Evolutionary conservation across 441 rosid genomes (phyloP).

Genomic region (Mallotus japonicus): DNA sequence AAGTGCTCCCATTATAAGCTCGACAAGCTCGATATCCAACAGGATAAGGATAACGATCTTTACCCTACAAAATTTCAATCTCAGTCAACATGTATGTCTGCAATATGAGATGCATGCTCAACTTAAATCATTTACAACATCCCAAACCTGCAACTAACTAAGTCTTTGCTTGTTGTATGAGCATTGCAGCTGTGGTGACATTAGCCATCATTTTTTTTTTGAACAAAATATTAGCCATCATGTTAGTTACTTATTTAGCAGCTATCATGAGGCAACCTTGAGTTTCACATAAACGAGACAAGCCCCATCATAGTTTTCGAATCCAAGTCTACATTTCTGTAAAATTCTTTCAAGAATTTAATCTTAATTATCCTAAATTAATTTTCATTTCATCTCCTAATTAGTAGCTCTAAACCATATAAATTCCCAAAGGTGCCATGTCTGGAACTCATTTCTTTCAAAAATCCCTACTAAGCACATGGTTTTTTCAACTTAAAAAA

Average conservation of each 20-base stretch:
- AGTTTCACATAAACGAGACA: too few relatives aligned
- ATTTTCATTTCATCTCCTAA: too few relatives aligned
- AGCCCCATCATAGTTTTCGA: not conserved
- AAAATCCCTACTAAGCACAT: too few relatives aligned
- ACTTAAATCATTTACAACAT: not conserved
- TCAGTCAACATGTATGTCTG: not conserved
- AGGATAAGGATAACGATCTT: slow-evolving; percentile 92
- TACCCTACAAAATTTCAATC: slow-evolving; percentile 49
- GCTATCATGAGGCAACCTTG: not conserved
- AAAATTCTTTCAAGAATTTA: not conserved
- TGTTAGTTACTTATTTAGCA: not conserved
- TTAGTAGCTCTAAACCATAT: too few relatives aligned
- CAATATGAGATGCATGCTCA: not conserved
- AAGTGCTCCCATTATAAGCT: slow-evolving; percentile 54
- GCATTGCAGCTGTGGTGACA: not conserved
- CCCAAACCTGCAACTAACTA: not conserved
- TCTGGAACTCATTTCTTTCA: too few relatives aligned
- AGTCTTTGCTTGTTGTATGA: not conserved
- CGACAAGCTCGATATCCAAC: slow-evolving; percentile 78
- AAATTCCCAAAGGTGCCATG: too few relatives aligned
- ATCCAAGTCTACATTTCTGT: not conserved
- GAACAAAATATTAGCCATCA: not conserved
- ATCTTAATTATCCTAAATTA: too few relatives aligned
- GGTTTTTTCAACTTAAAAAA: too few relatives aligned
- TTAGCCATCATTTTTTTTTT: not conserved